Evolutionary conservation across 805 yeast genomes (phyloP), one percentile per base, ranked within the genome.

Genomic region (Lachancea meyersii): DNA sequence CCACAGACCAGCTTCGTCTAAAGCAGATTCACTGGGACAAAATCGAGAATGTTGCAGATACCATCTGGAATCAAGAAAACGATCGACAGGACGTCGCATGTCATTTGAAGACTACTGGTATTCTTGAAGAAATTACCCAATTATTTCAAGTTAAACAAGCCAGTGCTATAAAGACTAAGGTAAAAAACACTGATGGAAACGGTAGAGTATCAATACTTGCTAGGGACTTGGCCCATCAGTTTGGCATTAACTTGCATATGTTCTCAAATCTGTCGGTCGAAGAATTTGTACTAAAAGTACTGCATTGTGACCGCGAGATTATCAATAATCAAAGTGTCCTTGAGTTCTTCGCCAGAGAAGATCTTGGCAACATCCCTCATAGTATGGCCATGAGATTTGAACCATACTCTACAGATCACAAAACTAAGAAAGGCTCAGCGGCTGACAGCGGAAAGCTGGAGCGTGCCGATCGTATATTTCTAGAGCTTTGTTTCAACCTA

Each of bases 21-120:
- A 84, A 82, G 55, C 94, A 84, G 54, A 74, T 84, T 48, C 94
- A 84, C 53, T 84, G 93, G 94, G 93, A 84, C 48, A 82, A 78
- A 54, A 65, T 84, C 35, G 84, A 80, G 11, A 61, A 69, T 38
- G 67, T 80, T 13, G 66, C 70, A 14, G 69, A 75, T 32, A 80
- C 93, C 0, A 72, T 84, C 50, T 84, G 94, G 94, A 70, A 70
- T 23, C 60, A 63, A 17, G 52, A 63, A 13, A 53, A 65, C 1
- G 69, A 73, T 36, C 43, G 53, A n/a, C 72, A 75, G 17, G 66
- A 67, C 0, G 62, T 76, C 37, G 76, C 73, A 2, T 67, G 63
- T 32, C 77, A 75, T 19, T 67, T 84, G 47, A 62, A 74, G 61
- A 64, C 71, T 17, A 68, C 67, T 41, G 93, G 93, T 41, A 72